Percentiles rank a stretch among this genome's conserved stretches.
Evolutionary conservation across 371 early-diverging fungal species (phyloP).

Genomic region (Syncephalastrum monosporum): DNA sequence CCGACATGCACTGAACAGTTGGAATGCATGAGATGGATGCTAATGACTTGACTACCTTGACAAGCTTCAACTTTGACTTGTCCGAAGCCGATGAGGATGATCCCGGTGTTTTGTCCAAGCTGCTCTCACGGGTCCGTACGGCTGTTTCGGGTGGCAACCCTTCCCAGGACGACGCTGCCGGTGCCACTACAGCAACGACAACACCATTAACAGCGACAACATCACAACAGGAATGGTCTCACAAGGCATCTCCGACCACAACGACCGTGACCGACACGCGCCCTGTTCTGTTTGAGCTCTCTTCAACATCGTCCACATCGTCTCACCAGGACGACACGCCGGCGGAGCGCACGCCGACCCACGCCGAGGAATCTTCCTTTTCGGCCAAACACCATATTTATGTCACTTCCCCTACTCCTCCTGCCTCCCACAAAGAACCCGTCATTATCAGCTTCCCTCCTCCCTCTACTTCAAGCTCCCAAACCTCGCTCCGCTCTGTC

Average conservation of each 20-base stretch:
- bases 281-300: no score
- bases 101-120: slow-evolving; percentile 54
- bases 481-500: no score
- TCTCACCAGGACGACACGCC: slow-evolving; percentile 2
- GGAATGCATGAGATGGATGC: slow-evolving; percentile 8
- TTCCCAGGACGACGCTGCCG: neutral
- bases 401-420: slow-evolving; percentile 26
- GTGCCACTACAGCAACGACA: slow-evolving; percentile 3
- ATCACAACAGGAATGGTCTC: no score
- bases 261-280: slow-evolving; percentile 2
- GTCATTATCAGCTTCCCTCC: slow-evolving; percentile 14
- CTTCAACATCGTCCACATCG: slow-evolving; percentile 25
- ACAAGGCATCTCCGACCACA: neutral
- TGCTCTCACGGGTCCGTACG: slow-evolving; percentile 54
- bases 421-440: slow-evolving; percentile 20
- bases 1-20: no score
- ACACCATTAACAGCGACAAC: slow-evolving; percentile 1
- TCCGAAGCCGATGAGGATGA: slow-evolving; percentile 36
- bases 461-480: slow-evolving; percentile 8
- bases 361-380: no score
- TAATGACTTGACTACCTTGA: slow-evolving; percentile 33
- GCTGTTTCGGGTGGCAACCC: slow-evolving; percentile 37
- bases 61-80: slow-evolving; percentile 46
- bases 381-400: slow-evolving; percentile 14
- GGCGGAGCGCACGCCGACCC: no score